These are phyloP conservation scores for Epichloe aotearoae DNA, from an alignment of 2,329 filamentous ascomycete genomes.

Conservation along the genomic window DNA sequence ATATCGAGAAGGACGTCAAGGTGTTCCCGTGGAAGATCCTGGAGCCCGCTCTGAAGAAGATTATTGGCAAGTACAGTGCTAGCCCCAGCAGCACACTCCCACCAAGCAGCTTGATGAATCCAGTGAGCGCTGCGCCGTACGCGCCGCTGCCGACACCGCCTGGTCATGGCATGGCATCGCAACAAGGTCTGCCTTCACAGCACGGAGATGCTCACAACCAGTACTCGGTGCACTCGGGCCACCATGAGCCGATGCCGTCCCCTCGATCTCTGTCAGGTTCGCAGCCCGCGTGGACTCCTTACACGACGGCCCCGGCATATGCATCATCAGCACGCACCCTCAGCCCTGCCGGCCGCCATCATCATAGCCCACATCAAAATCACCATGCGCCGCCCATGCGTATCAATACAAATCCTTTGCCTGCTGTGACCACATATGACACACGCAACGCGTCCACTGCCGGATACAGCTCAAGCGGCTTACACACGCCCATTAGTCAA, in stretches of 20 bases:
- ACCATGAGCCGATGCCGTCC: slow-evolving; percentile 38
- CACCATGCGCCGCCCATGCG: slow-evolving; percentile 20
- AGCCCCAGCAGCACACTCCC: slow-evolving; percentile 27
- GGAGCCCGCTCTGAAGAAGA: slow-evolving; percentile 81
- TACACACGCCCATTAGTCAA: slow-evolving; percentile 27
- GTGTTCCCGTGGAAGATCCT: slow-evolving; percentile 96
- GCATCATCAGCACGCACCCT: slow-evolving; percentile 28
- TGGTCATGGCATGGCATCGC: slow-evolving; percentile 18
- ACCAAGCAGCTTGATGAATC: slow-evolving; percentile 27
- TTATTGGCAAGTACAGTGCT: slow-evolving; percentile 87
- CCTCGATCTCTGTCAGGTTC: slow-evolving; percentile 38
- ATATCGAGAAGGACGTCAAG: slow-evolving; percentile 99
- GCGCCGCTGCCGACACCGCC: slow-evolving; percentile 35
- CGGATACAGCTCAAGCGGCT: slow-evolving; percentile 26
- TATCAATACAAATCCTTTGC: slow-evolving; percentile 24
- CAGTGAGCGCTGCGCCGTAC: slow-evolving; percentile 26
- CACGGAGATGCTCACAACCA: slow-evolving; percentile 21
- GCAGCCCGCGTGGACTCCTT: slow-evolving; percentile 34
- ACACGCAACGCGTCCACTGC: slow-evolving; percentile 17
- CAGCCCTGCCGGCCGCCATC: slow-evolving; percentile 22
- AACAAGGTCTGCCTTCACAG: slow-evolving; percentile 16
- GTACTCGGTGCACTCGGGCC: slow-evolving; percentile 28
- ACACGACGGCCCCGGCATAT: slow-evolving; percentile 24
- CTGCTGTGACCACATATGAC: slow-evolving; percentile 28
- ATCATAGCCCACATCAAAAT: slow-evolving; percentile 20